phyloP scores from a whole-genome alignment of 2,329 filamentous ascomycete genomes.

The Raffaelea arxii region DNA sequence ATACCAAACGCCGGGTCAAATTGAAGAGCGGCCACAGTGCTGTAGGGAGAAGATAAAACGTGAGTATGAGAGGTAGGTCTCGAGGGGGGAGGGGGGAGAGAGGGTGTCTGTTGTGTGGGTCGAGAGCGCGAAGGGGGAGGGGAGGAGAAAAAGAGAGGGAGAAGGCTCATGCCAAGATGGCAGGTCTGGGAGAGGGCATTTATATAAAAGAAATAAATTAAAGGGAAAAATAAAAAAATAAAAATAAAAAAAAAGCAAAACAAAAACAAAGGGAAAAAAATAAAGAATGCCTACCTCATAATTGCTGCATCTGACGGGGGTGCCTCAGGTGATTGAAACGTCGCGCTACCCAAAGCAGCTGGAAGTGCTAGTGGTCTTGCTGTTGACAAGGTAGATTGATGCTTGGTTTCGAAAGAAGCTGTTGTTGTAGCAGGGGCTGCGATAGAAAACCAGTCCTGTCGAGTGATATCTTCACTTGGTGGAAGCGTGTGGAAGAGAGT shows the following conservation, averaged over 20 bases:
- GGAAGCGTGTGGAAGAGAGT: too few relatives aligned
- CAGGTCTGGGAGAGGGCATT: too few relatives aligned
- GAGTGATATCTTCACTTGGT: too few relatives aligned
- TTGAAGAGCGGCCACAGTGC: conserved; percentile 12
- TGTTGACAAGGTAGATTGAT: too few relatives aligned
- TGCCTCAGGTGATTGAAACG: neutral
- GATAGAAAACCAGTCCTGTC: too few relatives aligned
- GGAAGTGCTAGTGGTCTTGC: neutral
- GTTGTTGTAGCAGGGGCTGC: too few relatives aligned
- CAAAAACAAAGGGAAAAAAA: neutral
- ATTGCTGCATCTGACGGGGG: conserved; percentile 7
- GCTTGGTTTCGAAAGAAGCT: too few relatives aligned
- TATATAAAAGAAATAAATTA: neutral
- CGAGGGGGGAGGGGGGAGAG: too few relatives aligned
- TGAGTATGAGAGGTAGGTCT: neutral
- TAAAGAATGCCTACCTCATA: conserved; percentile 8
- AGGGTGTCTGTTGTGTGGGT: too few relatives aligned
- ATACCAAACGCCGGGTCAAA: conserved; percentile 13
- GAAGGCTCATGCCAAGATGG: too few relatives aligned
- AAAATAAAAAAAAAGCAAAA: neutral
- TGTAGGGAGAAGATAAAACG: conserved; percentile 5
- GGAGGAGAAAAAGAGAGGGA: too few relatives aligned
- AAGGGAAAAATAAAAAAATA: neutral
- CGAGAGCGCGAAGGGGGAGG: too few relatives aligned
- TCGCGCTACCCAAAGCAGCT: neutral